Percentiles rank a stretch among this genome's conserved stretches.
These are phyloP conservation scores for Podaxis mareebaensis DNA, from an alignment of 768 basidiomycete genomes.

Conservation along the genomic window DNA sequence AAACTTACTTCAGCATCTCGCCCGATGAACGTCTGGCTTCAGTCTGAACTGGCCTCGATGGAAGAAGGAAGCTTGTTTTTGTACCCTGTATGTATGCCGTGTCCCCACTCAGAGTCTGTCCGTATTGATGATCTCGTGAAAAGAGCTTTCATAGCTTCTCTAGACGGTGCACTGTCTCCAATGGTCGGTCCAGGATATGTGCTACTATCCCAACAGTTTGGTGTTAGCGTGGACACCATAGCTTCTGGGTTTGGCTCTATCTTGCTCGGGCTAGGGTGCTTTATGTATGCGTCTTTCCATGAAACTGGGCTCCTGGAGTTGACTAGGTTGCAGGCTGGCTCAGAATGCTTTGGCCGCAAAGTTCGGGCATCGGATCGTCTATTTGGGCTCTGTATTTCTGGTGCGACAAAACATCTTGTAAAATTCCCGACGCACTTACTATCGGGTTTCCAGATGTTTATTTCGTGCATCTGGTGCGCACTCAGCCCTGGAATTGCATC, in stretches of 20 bases:
- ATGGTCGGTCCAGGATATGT: conserved; percentile 46
- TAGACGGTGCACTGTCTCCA: conserved; percentile 43
- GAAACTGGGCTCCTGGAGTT: neutral
- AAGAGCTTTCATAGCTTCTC: conserved; percentile 40
- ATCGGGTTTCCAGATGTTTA: conserved; percentile 36
- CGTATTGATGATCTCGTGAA: conserved; percentile 12
- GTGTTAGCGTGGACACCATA: conserved; percentile 41
- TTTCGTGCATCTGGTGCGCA: conserved; percentile 46
- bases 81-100: conserved; percentile 37
- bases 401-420: conserved; percentile 22
- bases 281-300: conserved; percentile 31
- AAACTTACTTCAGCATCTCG: neutral
- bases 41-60: conserved; percentile 45
- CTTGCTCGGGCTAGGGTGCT: conserved; percentile 41
- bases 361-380: conserved; percentile 47
- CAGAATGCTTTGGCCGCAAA: conserved; percentile 43
- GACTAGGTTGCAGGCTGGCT: conserved; percentile 29
- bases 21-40: neutral
- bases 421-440: neutral
- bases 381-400: conserved; percentile 38
- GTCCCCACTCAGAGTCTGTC: conserved; percentile 35
- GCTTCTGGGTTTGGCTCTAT: conserved; percentile 43
- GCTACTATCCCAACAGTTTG: conserved; percentile 39
- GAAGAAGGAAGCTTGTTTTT: conserved; percentile 48
- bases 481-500: conserved; percentile 41